These are phyloP conservation scores for Ocimum tenuiflorum DNA, from an alignment of 257 asterid species.

Conservation along the genomic window DNA sequence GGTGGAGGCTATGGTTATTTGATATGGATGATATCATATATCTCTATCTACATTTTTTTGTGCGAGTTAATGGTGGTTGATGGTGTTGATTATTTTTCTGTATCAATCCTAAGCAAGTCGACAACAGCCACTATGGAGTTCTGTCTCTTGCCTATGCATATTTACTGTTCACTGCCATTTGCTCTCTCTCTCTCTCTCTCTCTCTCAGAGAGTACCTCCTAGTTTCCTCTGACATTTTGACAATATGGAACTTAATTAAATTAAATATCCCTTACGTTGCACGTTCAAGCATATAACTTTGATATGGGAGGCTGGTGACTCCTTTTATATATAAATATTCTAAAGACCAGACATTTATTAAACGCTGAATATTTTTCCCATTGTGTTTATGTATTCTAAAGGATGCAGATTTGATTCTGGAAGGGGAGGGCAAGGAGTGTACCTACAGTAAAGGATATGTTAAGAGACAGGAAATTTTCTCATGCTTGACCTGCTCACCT, in stretches of 20 bases:
- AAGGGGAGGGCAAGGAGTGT: constrained; percentile 95
- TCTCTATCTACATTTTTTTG: not conserved
- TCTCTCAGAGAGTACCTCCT: too few species aligned
- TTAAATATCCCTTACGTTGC: not conserved
- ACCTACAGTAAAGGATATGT: constrained; percentile 66
- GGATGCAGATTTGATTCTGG: constrained; percentile 91
- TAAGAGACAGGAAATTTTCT: constrained; percentile 86
- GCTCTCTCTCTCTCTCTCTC: not conserved
- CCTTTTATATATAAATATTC: not conserved
- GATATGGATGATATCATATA: not conserved
- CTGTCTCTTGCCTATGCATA: not conserved
- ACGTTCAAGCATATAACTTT: not conserved
- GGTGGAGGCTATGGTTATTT: not conserved
- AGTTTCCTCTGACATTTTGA: too few species aligned
- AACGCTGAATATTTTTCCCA: not conserved
- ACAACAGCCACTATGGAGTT: not conserved
- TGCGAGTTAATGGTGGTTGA: not conserved
- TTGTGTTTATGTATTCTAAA: constrained; percentile 17
- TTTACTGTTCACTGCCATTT: not conserved
- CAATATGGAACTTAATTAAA: not conserved
- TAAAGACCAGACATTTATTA: not conserved
- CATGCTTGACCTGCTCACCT: constrained; percentile 89
- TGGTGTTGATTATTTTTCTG: too few species aligned
- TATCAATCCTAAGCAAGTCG: not conserved
- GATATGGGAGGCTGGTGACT: not conserved